Base-by-base conservation (phyloP, 1,284 basidiomycete genomes). In the Rhodotorula sp. region DNA sequence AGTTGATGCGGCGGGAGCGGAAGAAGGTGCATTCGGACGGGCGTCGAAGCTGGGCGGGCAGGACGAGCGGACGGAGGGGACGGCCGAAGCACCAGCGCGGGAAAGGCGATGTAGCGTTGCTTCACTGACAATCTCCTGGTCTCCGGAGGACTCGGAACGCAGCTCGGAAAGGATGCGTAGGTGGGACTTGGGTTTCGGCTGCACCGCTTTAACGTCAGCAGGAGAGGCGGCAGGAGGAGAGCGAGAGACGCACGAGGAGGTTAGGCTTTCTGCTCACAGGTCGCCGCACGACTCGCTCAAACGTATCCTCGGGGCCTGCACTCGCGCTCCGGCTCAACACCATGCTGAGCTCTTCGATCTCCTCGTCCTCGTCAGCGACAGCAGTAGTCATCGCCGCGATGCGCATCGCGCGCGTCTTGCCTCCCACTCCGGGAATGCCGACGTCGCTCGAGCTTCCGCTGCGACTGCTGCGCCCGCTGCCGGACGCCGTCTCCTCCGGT, bases 161-260 rank as follows among this genome's bases (percentile, higher is more conserved):
- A 76, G 58, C 27, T 74, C 67, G 25, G 71, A 64, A 9, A 76
- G 59, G 17, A 76, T 64, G 54, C 75, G 66, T 1, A 74, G 61
- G 44, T 76, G 75, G 1, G 75, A 76, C 37, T 76, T 76, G 8
- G 72, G 41, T 53, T 76, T 76, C 2, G 75, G 75, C 75, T 76
- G 60, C 17, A 17, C n/a, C 19, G 21, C 7, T 9, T n/a, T 8
- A 21, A 12, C 17, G 55, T 32, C 3, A 51, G 19, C 36, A 21
- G 19, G 12, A 22, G 39, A 6, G 8, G 29, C 32, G 36, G 6
- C 22, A 5, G 9, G 64, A 15, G 19, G 54, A 9, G 8, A 13
- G 60, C 2, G 22, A 22, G 12, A 12, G 21, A 70, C 75, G 32
- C 17, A 74, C 75, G 17, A 76, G 65, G 0, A 76, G 55, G 44